Percentiles rank a stretch among this genome's conserved stretches.
These are phyloP conservation scores for Camellia sinensis DNA, from an alignment of 148 eudicot genomes.

Conservation along the genomic window DNA sequence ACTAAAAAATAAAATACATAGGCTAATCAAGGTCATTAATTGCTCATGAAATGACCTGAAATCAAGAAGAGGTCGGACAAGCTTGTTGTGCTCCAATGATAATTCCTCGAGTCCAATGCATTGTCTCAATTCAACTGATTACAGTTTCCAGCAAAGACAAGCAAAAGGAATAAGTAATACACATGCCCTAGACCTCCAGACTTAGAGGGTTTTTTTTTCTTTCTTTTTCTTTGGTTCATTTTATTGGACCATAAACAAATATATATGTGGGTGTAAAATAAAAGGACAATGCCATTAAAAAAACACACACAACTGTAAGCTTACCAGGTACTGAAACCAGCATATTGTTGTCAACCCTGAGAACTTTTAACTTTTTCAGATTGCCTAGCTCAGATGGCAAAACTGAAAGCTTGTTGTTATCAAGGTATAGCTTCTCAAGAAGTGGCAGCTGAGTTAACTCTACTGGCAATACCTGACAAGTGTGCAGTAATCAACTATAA, in stretches of 20 bases:
- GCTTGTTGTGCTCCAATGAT: conserved; percentile 96
- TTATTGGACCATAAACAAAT: conserved; percentile 3
- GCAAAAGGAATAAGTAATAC: conserved; percentile 4
- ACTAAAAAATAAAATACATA: background rate
- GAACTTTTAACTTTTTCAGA: conserved; percentile 82
- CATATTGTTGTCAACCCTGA: conserved; percentile 80
- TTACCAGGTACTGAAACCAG: conserved; percentile 91
- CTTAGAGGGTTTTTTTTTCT: background rate
- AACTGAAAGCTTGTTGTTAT: conserved; percentile 70
- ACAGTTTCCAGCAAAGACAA: conserved; percentile 23
- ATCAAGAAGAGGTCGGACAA: conserved; percentile 90
- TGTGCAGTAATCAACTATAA: background rate
- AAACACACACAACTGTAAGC: conserved; percentile 12
- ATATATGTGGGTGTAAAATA: background rate
- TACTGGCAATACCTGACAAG: conserved; percentile 69
- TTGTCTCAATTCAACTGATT: conserved; percentile 85
- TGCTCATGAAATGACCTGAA: conserved; percentile 64
- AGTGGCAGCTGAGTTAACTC: conserved; percentile 81
- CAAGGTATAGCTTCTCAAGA: conserved; percentile 90
- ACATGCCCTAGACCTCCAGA: conserved; percentile 7
- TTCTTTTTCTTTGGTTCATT: background rate
- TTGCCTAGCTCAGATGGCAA: conserved; percentile 89
- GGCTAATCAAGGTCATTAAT: conserved; percentile 12
- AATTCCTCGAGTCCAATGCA: conserved; percentile 93
- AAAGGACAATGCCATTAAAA: background rate